phyloP scores from a whole-genome alignment of 75 land plant species.

The Pinus tabuliformis region DNA sequence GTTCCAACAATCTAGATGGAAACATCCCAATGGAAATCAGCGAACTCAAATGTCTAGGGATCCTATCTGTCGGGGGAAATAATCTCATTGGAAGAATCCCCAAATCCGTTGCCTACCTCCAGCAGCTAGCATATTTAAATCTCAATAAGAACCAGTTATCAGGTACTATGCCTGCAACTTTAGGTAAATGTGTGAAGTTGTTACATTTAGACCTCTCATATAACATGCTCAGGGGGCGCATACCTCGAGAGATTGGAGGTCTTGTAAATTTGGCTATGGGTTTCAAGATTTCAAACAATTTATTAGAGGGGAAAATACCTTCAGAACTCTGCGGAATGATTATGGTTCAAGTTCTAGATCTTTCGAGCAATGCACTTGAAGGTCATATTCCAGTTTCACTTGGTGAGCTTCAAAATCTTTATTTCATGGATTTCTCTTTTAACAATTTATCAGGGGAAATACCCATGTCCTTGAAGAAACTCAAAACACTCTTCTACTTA shows the following conservation, averaged over 20 bases:
- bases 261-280: not conserved
- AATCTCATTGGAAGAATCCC: not conserved
- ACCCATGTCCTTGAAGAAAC: conserved; percentile 14
- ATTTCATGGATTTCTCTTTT: conserved; percentile 18
- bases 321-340: not conserved
- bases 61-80: not conserved
- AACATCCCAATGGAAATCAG: conserved; percentile 17
- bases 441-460: conserved; percentile 36
- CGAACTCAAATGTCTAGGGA: not conserved
- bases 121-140: not conserved
- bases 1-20: conserved; percentile 21
- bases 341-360: not conserved
- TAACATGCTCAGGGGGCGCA: not conserved
- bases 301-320: not conserved
- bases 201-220: not conserved
- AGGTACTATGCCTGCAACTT: not conserved
- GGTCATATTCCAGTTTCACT: not conserved
- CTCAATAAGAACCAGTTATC: not conserved
- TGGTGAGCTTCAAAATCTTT: no score
- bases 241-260: conserved; percentile 12
- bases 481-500: conserved; percentile 15
- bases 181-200: not conserved
- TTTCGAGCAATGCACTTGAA: not conserved
- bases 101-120: not conserved
- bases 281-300: not conserved